Base-by-base conservation (phyloP, 192 early-diverging fungal genomes). In the Backusella tarrabulga region DNA sequence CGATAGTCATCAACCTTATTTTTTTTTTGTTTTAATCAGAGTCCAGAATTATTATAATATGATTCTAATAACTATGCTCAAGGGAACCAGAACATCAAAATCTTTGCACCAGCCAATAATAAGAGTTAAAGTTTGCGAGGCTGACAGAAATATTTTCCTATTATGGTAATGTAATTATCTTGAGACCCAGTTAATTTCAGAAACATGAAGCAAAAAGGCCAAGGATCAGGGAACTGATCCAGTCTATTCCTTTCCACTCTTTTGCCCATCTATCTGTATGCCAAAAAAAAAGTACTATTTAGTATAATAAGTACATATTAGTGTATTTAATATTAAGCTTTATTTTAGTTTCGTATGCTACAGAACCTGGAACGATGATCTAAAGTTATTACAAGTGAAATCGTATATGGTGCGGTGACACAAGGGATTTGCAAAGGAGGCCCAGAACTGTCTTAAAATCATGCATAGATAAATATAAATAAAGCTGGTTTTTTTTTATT, bases 371-470 rank as follows among this genome's bases (percentile, higher is more conserved):
- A 21, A 8, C n/a, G 54, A 29, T 63, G 26, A 26, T 63, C 56
- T 56, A 23, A 56, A 21, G 26, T 21, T 11, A 29, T 23, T 11
- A 60, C 19, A 26, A 60, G 3, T 29, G 56, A 29, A 26, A 63
- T 63, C 23, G 23, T 23, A 12, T 63, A 32, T 63, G 26, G 56
- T 63, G 56, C 56, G 23, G 56, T 63, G 56, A 63, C 56, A 63
- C 56, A 63, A 63, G 12, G 21, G 21, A 63, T 63, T 29, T 63
- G 4, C 56, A 63, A 63, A 63, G 56, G 56, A 29, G 56, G 56
- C 23, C 56, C 56, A 63, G 56, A 63, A 63, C 9, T 63, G 26
- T 63, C 56, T 63, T 63, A 63, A 63, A 50, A 63, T 63, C 26
- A 63, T 63, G 56, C 56, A 4, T 14, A 63, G 4, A 63, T n/a